Conservation (phyloP, 768 basidiomycete species). For the Nevesoporus exiguus region DNA sequence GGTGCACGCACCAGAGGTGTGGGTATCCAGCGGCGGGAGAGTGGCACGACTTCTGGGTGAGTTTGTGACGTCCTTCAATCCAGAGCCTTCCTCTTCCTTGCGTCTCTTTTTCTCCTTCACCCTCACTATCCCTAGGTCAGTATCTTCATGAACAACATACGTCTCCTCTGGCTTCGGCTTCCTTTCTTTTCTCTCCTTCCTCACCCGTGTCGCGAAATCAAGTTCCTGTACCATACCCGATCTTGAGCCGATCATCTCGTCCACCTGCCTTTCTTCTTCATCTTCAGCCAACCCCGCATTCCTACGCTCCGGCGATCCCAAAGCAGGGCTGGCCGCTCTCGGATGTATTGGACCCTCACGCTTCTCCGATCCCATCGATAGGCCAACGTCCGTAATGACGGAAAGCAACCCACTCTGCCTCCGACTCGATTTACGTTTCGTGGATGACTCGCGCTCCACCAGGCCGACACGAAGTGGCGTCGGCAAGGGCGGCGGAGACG, state of each 20-base stretch:
- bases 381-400: constrained; percentile 32
- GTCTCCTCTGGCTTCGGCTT: constrained; percentile 21
- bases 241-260: constrained; percentile 20
- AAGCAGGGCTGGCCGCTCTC: constrained; percentile 63
- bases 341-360: constrained; percentile 40
- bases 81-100: constrained; percentile 35
- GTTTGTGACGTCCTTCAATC: constrained; percentile 64
- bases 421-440: constrained; percentile 26
- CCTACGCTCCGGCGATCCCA: constrained; percentile 57
- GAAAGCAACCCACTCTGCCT: constrained; percentile 56
- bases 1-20: constrained; percentile 33
- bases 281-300: constrained; percentile 54
- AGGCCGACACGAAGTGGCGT: constrained; percentile 33
- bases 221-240: constrained; percentile 14
- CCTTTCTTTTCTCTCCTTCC: constrained; percentile 44
- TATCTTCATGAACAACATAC: constrained; percentile 20
- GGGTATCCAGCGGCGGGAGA: constrained; percentile 37
- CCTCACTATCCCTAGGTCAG: constrained; percentile 23
- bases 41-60: constrained; percentile 40
- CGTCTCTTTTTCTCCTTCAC: constrained; percentile 41
- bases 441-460: constrained; percentile 34
- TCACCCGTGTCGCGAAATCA: constrained; percentile 24
- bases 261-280: constrained; percentile 51
- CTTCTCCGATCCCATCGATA: constrained; percentile 25
- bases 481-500: constrained; percentile 37